Base-by-base conservation (phyloP, 306 rosid genomes). In the Medicago arabica region DNA sequence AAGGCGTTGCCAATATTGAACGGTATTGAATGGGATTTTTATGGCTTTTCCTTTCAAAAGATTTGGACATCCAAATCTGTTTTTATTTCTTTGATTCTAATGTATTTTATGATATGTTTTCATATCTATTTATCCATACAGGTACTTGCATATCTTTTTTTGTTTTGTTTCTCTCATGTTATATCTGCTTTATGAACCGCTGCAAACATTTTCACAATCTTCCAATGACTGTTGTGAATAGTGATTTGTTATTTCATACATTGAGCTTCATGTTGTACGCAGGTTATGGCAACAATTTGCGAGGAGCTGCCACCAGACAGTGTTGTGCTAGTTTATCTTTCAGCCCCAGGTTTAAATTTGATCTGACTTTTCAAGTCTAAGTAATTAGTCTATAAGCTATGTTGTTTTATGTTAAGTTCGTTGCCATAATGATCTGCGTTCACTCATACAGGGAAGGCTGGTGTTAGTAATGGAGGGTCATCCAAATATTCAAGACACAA, bases 261-360 rank as follows among this genome's bases (percentile, higher is more conserved):
- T 68, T 75, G 57, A 77, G 75, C 62, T 67, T 55, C 50, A 44
- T 57, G 78, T 82, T 81, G 65, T 65, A 17, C 51, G 57, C 88
- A 96, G 99, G 93, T 92, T 83, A 76, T 96, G 96, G 99, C 99
- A 13, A 92, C 98, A 73, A 85, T 92, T 82, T 96, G 96, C 59
- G 98, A 96, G 89, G 98, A 96, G 82, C 97, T 96, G 43, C 93
- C 89, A 54, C 85, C 89, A 58, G 98, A 96, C 85, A 77, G 98
- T 78, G 75, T 96, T 23, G 88, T 90, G 83, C 93, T 96, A 60
- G 74, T 92, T 62, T 92, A 96, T 81, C 86, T 96, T 58, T 89
- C 99, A 53, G 97, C 97, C 74, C 87, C 99, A 90, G 99, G 99
- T 96, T 71, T 72, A 62, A 54, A 65, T 77, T 75, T 87, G 38